phyloP scores from a whole-genome alignment of 495 filamentous ascomycete genomes.

The Tetracladium marchalianum region DNA sequence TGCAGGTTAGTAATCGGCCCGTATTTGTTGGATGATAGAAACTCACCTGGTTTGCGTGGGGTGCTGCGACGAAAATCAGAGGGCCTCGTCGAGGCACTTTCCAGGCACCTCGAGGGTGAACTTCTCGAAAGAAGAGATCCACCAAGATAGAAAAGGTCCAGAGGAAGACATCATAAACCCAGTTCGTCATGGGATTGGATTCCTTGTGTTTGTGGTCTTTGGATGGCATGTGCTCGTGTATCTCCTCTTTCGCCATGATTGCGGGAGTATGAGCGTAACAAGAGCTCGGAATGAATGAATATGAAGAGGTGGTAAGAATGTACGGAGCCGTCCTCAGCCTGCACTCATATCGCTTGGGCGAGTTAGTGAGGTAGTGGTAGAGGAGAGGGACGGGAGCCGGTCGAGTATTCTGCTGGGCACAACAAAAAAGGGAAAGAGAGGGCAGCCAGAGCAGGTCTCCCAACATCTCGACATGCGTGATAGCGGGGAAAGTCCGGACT shows the following conservation, averaged over 20 bases:
- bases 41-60: conserved; percentile 91
- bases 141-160: conserved; percentile 77
- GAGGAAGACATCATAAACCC: conserved; percentile 74
- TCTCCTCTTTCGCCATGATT: conserved; percentile 19
- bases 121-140: conserved; percentile 95
- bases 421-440: too few relatives aligned
- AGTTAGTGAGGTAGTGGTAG: too few relatives aligned
- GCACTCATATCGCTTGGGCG: too few relatives aligned
- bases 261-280: background rate
- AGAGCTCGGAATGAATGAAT: too few relatives aligned
- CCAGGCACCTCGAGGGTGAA: conserved; percentile 90
- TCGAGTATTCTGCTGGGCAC: too few relatives aligned
- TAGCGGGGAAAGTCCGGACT: too few relatives aligned
- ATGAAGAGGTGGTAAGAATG: too few relatives aligned
- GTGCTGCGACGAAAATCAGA: conserved; percentile 93
- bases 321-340: too few relatives aligned
- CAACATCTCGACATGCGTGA: too few relatives aligned
- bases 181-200: conserved; percentile 56
- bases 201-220: conserved; percentile 33
- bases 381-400: too few relatives aligned
- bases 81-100: conserved; percentile 80
- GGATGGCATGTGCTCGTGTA: conserved; percentile 20
- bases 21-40: background rate
- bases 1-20: background rate
- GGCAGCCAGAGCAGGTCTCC: too few relatives aligned